Base-by-base conservation (phyloP, 495 filamentous ascomycete genomes). In the Aspergillus heteromorphus region DNA sequence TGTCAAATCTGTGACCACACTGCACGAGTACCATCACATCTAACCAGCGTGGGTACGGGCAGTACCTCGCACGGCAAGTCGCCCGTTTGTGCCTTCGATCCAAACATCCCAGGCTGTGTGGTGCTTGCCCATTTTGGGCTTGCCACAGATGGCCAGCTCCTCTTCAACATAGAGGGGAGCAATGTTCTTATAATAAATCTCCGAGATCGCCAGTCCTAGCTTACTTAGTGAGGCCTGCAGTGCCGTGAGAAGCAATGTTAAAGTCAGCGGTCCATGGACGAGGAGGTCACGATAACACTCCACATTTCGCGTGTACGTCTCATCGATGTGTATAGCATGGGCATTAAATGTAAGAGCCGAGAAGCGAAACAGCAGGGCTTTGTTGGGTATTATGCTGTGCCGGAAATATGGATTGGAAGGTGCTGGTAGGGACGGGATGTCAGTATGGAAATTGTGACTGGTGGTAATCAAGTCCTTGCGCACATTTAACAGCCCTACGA, bases 321-420 rank as follows among this genome's bases (percentile, higher is more conserved):
- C 79, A 65, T 95, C 88, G n/a, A 93, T 77, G 61, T 96, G 91
- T 53, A 95, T 95, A 6, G 77, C 72, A 64, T 95, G 91, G 6
- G 89, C 87, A 66, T 96, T 96, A 78, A 87, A 90, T 5, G 86
- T 90, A 16, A 96, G 78, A 0, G 88, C 88, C 25, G 84, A 89
- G 71, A 87, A 95, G n/a, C 88, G 83, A 69, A 91, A 92, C 25
- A 96, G 79, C 0, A 95, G 75, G 19, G 78, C 71, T 4, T 78
- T 70, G 14, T 83, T 84, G 0, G 89, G 88, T 0, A 62, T 73
- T 14, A 95, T 71, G 1, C 68, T 71, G 63, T 87, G 79, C 16
- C 73, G 78, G 59, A 85, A 84, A n/a, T 80, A 73, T 3, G 86
- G 78, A 9, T 66, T 31, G 6, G 65, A 56, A 4, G 72, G 70